Evolutionary conservation across 495 filamentous ascomycete genomes (phyloP), one percentile per base, ranked within the genome.

Genomic region (Penicillium simplicissimum): DNA sequence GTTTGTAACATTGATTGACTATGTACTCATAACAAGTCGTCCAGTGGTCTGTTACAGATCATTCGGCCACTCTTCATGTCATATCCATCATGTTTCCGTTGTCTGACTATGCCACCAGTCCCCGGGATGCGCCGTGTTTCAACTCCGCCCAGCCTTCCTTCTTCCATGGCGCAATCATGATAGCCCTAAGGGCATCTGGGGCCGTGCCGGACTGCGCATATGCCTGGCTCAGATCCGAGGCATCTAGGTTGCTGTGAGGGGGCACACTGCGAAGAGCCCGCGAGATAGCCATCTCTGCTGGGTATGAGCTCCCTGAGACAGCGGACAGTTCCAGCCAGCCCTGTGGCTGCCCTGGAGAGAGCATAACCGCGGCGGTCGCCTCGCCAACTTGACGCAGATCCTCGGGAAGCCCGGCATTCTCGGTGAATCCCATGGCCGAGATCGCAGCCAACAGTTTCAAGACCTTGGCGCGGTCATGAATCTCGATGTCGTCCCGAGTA

Each of bases 151-250:
- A 96, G 6, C 88, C 89, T 25, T 73, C 73, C 38, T 61, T 71
- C 52, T 69, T 79, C 92, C 92, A 97, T 25, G 95, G 96, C 31
- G 94, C 88, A 53, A 95, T 66, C 79, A 95, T 84, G 55, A 95
- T 81, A 34, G 88, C 89, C 60, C 82, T 82, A 74, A 96, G 87
- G 23, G 89, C 89, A 77, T 95, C 90, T 36, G 81, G 81, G 13
- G 85, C 77, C 54, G 81, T 85, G 23, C 88, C 86, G 9, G 89
- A 90, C 10, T 91, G 90, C 2, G 89, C 86, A 77, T 90, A 91
- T n/a, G 90, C 89, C 67, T 79, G 74, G 14, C 90, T 86, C 54
- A 98, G 75, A 58, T 89, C 88, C 21, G 81, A 81, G 15, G 90
- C 86, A 8, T 81, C 84, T 31, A 96, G 74, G 28, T 83, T 78